Base-by-base conservation (phyloP, 306 rosid genomes). In the Carpinus fangiana region DNA sequence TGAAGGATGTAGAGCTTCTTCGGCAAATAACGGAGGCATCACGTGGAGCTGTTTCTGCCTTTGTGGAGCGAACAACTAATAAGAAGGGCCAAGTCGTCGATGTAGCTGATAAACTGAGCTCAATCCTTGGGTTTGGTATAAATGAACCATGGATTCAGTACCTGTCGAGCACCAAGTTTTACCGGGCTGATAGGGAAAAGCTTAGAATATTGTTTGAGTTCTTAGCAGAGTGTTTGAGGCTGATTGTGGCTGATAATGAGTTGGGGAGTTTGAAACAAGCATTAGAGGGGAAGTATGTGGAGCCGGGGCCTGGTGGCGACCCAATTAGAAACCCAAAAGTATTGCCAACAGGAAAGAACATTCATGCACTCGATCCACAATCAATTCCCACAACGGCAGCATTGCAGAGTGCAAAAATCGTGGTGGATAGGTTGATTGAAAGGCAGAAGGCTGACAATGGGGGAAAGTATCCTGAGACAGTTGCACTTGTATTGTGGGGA, bases 291-390 rank as follows among this genome's bases (percentile, higher is more conserved):
- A 91, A 96, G 62, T 96, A 72, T 69, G 98, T 96, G 10, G 98
- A 91, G 90, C 98, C 98, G 18, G 99, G 99, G 38, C 99, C 99
- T 17, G 99, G 99, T 60, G 99, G 99, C 11, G 99, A 96, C 80
- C 99, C 99, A 1, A 94, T 94, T 18, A 88, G 97, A 69, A 94
- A 94, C 81, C 98, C 98, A 0, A 94, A 94, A 82, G 98, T 92
- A 76, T 80, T 94, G 72, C 97, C 98, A 50, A 94, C 98, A 1
- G 98, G 97, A 36, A 94, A 94, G 89, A 94, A 94, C 66, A 94
- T 94, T 61, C 98, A 94, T 70, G 98, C 98, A 16, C 89, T 94
- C 60, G 97, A 94, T 76, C 98, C 98, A 72, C 98, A 94, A 73
- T 20, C 97, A 45, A 94, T 92, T 79, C 98, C 98, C 45, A 94